phyloP scores from a whole-genome alignment of 164 flowering plant genomes.

The Vitis rotundifolia region DNA sequence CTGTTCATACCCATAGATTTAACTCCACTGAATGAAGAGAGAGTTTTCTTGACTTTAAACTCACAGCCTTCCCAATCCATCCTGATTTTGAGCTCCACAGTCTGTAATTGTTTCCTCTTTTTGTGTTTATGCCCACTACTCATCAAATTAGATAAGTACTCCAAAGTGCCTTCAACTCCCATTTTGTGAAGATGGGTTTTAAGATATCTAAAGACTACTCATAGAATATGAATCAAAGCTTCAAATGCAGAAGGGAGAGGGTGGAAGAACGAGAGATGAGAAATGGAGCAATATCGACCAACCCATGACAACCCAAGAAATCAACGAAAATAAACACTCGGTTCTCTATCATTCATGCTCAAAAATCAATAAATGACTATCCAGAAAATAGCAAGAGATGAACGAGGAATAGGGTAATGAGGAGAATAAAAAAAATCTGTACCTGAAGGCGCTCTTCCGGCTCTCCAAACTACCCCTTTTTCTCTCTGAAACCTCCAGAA shows the following conservation, averaged over 20 bases:
- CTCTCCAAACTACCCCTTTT: too few species aligned
- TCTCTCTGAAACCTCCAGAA: too few species aligned
- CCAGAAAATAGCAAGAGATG: too few species aligned
- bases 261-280: not conserved
- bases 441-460: too few species aligned
- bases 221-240: not conserved
- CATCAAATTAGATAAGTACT: conserved; percentile 55
- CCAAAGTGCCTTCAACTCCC: conserved; percentile 59
- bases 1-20: conserved; percentile 62
- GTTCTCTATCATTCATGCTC: too few species aligned
- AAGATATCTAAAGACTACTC: not conserved
- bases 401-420: too few species aligned
- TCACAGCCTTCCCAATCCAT: conserved; percentile 89
- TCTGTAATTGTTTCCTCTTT: conserved; percentile 61
- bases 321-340: too few species aligned
- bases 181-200: conserved; percentile 17
- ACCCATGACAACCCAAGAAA: too few species aligned
- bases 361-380: too few species aligned
- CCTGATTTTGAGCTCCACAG: conserved; percentile 68
- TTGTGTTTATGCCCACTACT: conserved; percentile 37
- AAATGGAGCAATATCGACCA: conserved; percentile 28
- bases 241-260: conserved; percentile 1
- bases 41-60: conserved; percentile 68
- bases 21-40: conserved; percentile 54
- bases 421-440: too few species aligned